Evolutionary conservation across 208 protist species (phyloP).

Genomic region (Wallacemonas sp.): DNA sequence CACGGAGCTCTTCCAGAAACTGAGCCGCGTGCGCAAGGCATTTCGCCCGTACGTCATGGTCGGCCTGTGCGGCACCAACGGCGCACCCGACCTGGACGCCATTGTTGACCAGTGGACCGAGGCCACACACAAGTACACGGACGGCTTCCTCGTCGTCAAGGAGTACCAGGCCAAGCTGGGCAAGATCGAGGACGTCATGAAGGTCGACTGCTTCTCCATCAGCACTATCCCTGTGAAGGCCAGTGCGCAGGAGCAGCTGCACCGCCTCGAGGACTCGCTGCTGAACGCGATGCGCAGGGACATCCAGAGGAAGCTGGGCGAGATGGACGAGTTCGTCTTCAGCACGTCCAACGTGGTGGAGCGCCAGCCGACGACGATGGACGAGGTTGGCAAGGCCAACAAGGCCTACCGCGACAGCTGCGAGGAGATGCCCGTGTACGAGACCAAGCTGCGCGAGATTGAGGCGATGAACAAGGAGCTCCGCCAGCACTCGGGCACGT

Average conservation of each 20-base stretch:
- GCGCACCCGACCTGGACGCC: conserved; percentile 87
- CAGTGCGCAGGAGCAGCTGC: conserved; percentile 92
- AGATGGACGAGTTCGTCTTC: conserved; percentile 91
- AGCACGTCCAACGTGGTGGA: conserved; percentile 87
- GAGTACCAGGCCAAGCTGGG: conserved; percentile 81
- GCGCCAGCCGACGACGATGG: conserved; percentile 90
- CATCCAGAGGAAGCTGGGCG: conserved; percentile 59
- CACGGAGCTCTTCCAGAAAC: conserved; percentile 91
- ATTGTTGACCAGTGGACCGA: conserved; percentile 80
- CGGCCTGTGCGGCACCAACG: conserved; percentile 87
- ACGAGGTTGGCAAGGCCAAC: conserved; percentile 92
- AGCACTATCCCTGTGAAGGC: conserved; percentile 92
- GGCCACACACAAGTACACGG: conserved; percentile 63
- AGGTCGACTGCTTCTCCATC: conserved; percentile 94
- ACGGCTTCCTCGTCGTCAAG: conserved; percentile 90
- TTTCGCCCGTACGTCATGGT: conserved; percentile 89
- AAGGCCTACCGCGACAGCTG: conserved; percentile 73
- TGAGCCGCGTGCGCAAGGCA: conserved; percentile 84
- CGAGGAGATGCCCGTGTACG: conserved; percentile 57
- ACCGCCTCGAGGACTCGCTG: conserved; percentile 89
- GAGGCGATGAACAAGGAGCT: conserved; percentile 91
- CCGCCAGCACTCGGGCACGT: conserved; percentile 64
- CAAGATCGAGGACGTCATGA: conserved; percentile 88
- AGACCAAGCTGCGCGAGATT: conserved; percentile 66
- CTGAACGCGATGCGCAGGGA: conserved; percentile 81